phyloP scores from a whole-genome alignment of 208 protist genomes.

The Phytomonas francai region DNA sequence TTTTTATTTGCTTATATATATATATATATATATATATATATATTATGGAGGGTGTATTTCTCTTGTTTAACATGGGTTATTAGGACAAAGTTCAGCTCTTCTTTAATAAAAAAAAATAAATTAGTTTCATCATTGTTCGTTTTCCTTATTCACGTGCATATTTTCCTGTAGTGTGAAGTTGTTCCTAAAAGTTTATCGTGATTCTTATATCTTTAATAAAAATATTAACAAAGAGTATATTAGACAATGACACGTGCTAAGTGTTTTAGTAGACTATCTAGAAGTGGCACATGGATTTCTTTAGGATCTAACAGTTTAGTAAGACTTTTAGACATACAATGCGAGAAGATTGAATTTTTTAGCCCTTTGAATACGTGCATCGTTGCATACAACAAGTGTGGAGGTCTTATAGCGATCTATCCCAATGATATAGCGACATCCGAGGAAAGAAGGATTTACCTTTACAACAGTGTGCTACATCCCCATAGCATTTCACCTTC shows the following conservation, averaged over 20 bases:
- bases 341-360: constrained; percentile 18
- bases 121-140: not conserved
- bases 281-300: constrained; percentile 50
- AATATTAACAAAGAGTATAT: constrained; percentile 8
- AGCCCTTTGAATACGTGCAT: constrained; percentile 18
- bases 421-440: constrained; percentile 10
- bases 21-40: constrained; percentile 1
- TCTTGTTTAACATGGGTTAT: constrained; percentile 10
- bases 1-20: constrained; percentile 7
- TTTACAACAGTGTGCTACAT: constrained; percentile 9
- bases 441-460: constrained; percentile 23
- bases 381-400: constrained; percentile 35
- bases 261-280: constrained; percentile 3
- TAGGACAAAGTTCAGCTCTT: not conserved
- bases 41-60: not conserved
- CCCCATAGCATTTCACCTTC: constrained; percentile 12
- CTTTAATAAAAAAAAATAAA: not conserved
- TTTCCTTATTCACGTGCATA: not conserved
- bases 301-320: constrained; percentile 42
- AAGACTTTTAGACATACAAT: constrained; percentile 43
- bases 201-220: constrained; percentile 12
- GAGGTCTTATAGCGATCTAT: constrained; percentile 52
- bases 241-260: not conserved
- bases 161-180: not conserved
- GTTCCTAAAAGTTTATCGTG: constrained; percentile 1